A percentile compares a stretch with the other conserved stretches of the same genome.
phyloP scores from a whole-genome alignment of 331 rosid species.

The Saraca asoca region DNA sequence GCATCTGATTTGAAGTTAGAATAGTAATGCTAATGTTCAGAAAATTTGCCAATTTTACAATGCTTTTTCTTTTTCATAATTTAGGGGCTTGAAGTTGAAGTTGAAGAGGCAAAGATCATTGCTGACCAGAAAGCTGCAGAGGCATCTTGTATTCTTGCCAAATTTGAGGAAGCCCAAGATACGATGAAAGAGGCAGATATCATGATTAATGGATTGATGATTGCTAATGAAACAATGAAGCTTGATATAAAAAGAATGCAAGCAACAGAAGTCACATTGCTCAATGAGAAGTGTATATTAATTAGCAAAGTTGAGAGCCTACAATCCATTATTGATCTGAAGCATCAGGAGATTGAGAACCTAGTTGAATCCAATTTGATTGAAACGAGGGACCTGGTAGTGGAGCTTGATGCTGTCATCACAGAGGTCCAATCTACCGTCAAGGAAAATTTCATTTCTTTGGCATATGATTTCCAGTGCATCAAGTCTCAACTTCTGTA shows the following conservation, averaged over 20 bases:
- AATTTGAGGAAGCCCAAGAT: conserved; percentile 87
- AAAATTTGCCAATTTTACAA: neutral
- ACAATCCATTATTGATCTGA: conserved; percentile 53
- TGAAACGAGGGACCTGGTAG: conserved; percentile 58
- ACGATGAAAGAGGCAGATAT: conserved; percentile 79
- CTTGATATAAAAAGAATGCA: conserved; percentile 56
- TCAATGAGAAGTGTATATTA: conserved; percentile 51
- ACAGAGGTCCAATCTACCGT: conserved; percentile 55
- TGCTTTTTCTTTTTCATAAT: conserved; percentile 8
- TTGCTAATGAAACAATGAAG: conserved; percentile 76
- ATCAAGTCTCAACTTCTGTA: conserved; percentile 57
- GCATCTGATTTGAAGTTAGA: conserved; percentile 2
- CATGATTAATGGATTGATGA: conserved; percentile 70
- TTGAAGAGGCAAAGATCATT: conserved; percentile 65
- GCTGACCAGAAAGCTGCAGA: conserved; percentile 74
- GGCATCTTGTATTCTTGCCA: conserved; percentile 69
- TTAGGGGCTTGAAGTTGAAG: conserved; percentile 76
- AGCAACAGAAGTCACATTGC: conserved; percentile 44
- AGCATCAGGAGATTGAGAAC: conserved; percentile 52
- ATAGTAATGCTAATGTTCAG: conserved; percentile 10
- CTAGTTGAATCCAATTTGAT: conserved; percentile 53
- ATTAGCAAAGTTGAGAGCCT: conserved; percentile 61
- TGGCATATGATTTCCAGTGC: conserved; percentile 58
- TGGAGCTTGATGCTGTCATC: conserved; percentile 56
- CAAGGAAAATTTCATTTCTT: conserved; percentile 46